Evolutionary conservation across 208 protist species (phyloP), one percentile per base, ranked within the genome.

Genomic region (Leishmania martiniquensis): DNA sequence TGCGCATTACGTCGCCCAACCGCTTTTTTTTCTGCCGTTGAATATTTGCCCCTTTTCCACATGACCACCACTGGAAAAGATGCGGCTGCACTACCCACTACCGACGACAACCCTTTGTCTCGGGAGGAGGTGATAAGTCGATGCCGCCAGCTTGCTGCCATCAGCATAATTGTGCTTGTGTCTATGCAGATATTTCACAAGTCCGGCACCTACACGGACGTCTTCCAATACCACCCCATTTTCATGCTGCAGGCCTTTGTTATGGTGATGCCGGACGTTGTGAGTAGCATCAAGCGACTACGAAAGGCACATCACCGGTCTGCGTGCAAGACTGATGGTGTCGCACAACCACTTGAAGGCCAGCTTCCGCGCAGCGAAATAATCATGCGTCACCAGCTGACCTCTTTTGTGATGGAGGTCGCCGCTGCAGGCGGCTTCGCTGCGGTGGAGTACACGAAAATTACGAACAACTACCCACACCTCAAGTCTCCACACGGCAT

Each of bases 211-310:
- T 80, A 67, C 59, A 62, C 63, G 5, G 66, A 84, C 67, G 39
- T 83, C 39, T 87, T 92, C 54, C 59, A 88, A 37, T 94, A 88
- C 76, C 90, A 94, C 76, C 87, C 90, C 17, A 82, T 89, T 69
- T 85, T 70, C 22, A 91, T 92, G 81, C 68, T 77, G 65, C 49
- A 87, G 65, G 73, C 84, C 9, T 91, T 91, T 63, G 74, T 92
- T 25, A 80, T 78, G 52, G 76, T 86, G 52, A 49, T 94, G 52
- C 90, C 90, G 5, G 90, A 94, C 32, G 71, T 91, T 12, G 65
- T 89, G 60, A 65, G 72, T 34, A 78, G 82, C 47, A 65, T 92
- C 51, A 80, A 75, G 73, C 55, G 25, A 2, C 47, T 94, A 62
- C 72, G 79, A 71, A 71, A 73, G 54, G 39, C 10, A n/a, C 32